Evolutionary conservation across 2,329 filamentous ascomycete species (phyloP).

Genomic region (Lecanicillium sp.): DNA sequence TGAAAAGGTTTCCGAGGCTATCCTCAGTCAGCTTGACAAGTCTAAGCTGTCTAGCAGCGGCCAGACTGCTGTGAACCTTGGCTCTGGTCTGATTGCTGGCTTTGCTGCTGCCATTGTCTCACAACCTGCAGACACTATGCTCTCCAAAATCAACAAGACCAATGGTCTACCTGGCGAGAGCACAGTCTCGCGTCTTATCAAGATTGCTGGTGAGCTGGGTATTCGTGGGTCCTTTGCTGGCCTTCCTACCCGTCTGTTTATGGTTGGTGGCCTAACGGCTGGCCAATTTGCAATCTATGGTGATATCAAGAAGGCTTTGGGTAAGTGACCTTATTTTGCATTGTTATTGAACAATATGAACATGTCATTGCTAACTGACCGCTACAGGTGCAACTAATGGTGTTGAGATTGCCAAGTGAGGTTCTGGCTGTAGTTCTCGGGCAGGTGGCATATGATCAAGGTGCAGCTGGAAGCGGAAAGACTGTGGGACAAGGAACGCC

Average conservation of each 20-base stretch:
- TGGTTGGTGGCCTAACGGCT: conserved; percentile 56
- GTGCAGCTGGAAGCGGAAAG: too few species aligned
- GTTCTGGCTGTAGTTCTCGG: too few species aligned
- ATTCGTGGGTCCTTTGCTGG: conserved; percentile 62
- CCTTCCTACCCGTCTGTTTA: conserved; percentile 53
- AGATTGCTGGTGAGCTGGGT: conserved; percentile 72
- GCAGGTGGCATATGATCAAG: too few species aligned
- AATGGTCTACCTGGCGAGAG: conserved; percentile 71
- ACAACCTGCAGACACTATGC: conserved; percentile 78
- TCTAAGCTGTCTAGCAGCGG: conserved; percentile 48
- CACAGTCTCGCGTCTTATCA: conserved; percentile 64
- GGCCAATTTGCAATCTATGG: conserved; percentile 80
- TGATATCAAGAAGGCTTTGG: conserved; percentile 8
- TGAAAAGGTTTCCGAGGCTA: conserved; percentile 66
- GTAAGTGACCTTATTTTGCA: too few species aligned
- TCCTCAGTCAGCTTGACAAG: conserved; percentile 61
- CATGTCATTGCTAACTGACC: too few species aligned
- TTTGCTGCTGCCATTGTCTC: conserved; percentile 73
- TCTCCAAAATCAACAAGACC: conserved; percentile 83
- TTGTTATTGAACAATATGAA: too few species aligned
- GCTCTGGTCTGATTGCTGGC: conserved; percentile 32
- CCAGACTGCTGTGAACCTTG: conserved; percentile 69
- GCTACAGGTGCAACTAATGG: too few species aligned
- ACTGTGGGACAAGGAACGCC: too few species aligned
- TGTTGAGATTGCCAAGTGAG: too few species aligned